Evolutionary conservation across 1,284 basidiomycete species (phyloP).

Genomic region (Singerocomus inundabilis): DNA sequence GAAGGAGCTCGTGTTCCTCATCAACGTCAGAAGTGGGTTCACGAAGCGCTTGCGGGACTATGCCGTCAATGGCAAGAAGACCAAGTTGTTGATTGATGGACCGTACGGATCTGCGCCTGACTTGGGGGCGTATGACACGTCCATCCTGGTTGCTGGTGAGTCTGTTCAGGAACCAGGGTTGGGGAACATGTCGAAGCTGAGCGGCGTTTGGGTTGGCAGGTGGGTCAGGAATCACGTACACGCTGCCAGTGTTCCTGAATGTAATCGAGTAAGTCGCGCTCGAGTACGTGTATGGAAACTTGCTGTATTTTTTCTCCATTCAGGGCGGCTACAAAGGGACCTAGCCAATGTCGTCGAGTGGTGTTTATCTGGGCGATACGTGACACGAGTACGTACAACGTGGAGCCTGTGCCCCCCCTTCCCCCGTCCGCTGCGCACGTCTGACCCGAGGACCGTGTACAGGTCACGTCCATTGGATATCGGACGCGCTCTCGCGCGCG

Average conservation of each 20-base stretch:
- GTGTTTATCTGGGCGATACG: constrained; percentile 42
- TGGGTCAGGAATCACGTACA: constrained; percentile 44
- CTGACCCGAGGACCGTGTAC: background rate
- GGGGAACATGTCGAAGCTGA: background rate
- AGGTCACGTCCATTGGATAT: constrained; percentile 37
- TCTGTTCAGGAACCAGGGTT: background rate
- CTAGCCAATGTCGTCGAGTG: constrained; percentile 27
- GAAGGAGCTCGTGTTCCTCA: constrained; percentile 50
- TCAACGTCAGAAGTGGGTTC: constrained; percentile 47
- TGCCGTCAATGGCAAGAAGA: constrained; percentile 22
- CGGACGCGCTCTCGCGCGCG: constrained; percentile 28
- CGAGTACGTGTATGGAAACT: no score
- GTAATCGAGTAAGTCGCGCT: constrained; percentile 34
- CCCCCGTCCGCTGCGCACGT: background rate
- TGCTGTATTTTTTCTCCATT: background rate
- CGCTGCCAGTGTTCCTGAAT: constrained; percentile 40
- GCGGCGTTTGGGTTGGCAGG: constrained; percentile 21
- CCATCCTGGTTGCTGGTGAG: constrained; percentile 40
- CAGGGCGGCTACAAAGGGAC: constrained; percentile 29
- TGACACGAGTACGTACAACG: constrained; percentile 31
- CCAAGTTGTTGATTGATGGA: constrained; percentile 42
- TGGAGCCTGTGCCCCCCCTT: background rate
- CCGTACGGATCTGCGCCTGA: constrained; percentile 42
- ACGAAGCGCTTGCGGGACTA: constrained; percentile 35
- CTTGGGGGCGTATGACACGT: constrained; percentile 35